These are phyloP conservation scores for Nemania abortiva DNA, from an alignment of 2,329 filamentous ascomycete species.

Conservation along the genomic window DNA sequence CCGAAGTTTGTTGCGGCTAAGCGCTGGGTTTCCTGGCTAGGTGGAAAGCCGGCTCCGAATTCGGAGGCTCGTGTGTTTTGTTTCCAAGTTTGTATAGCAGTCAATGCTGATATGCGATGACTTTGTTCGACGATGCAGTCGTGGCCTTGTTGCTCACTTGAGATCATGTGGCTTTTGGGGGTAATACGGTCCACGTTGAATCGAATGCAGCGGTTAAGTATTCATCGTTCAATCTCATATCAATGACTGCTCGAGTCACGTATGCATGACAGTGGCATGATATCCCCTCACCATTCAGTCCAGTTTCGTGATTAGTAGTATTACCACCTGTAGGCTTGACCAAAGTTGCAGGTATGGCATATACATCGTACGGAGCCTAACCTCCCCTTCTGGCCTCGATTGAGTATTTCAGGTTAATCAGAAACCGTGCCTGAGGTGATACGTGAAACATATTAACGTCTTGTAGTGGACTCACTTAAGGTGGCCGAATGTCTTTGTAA, in stretches of 20 bases:
- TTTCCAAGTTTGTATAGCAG: background rate
- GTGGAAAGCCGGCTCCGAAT: slow-evolving; percentile 4
- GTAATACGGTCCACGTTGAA: slow-evolving; percentile 16
- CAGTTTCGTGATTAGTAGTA: background rate
- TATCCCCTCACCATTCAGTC: background rate
- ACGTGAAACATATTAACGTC: background rate
- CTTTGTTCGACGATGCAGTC: slow-evolving; percentile 4
- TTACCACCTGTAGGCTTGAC: slow-evolving; percentile 4
- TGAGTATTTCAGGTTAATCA: background rate
- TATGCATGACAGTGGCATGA: background rate
- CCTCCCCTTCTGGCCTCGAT: background rate
- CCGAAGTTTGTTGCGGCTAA: slow-evolving; percentile 4
- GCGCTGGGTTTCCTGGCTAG: background rate
- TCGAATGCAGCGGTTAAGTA: slow-evolving; percentile 3
- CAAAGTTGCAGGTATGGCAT: slow-evolving; percentile 3
- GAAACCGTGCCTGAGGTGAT: background rate
- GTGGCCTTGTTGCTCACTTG: slow-evolving; percentile 9
- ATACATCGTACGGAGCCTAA: background rate
- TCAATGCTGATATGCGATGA: slow-evolving; percentile 7
- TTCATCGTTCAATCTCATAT: background rate
- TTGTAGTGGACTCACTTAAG: background rate
- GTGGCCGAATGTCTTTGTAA: background rate
- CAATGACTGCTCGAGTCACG: slow-evolving; percentile 9
- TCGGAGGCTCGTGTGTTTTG: background rate
- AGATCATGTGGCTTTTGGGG: slow-evolving; percentile 36